Evolutionary conservation across 2,329 filamentous ascomycete species (phyloP).

Genomic region (Magnaporthales sp.): DNA sequence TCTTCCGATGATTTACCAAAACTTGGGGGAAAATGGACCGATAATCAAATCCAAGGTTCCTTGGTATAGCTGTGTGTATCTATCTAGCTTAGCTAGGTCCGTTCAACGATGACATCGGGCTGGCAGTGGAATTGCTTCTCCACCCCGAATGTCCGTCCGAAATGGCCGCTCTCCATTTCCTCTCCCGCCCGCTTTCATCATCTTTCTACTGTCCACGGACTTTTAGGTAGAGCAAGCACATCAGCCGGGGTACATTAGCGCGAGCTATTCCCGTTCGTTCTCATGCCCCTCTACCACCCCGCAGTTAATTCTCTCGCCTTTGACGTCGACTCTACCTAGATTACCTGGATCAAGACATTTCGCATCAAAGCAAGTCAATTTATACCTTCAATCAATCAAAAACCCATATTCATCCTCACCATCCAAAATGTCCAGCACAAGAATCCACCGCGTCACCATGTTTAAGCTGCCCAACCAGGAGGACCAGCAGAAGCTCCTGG

Average conservation of each 20-base stretch:
- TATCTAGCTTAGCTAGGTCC: no score
- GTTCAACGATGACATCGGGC: not conserved
- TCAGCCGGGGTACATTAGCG: not conserved
- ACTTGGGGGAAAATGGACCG: no score
- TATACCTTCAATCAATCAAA: not conserved
- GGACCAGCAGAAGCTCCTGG: conserved; percentile 33
- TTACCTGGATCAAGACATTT: not conserved
- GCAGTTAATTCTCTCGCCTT: not conserved
- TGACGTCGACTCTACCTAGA: not conserved
- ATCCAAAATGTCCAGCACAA: not conserved
- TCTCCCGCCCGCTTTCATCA: not conserved
- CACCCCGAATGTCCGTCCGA: not conserved
- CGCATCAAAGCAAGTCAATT: not conserved
- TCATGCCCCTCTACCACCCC: not conserved
- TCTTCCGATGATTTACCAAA: not conserved
- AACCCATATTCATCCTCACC: not conserved
- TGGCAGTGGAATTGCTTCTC: not conserved
- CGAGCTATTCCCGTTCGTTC: not conserved
- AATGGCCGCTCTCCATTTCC: not conserved
- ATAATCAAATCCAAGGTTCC: no score
- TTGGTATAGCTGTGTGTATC: no score
- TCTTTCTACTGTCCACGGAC: not conserved
- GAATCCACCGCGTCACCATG: conserved; percentile 40
- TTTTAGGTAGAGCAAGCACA: not conserved
- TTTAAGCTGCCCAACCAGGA: conserved; percentile 41